Evolutionary conservation across 768 basidiomycete genomes (phyloP).

Genomic region (Kondoa malvinella): DNA sequence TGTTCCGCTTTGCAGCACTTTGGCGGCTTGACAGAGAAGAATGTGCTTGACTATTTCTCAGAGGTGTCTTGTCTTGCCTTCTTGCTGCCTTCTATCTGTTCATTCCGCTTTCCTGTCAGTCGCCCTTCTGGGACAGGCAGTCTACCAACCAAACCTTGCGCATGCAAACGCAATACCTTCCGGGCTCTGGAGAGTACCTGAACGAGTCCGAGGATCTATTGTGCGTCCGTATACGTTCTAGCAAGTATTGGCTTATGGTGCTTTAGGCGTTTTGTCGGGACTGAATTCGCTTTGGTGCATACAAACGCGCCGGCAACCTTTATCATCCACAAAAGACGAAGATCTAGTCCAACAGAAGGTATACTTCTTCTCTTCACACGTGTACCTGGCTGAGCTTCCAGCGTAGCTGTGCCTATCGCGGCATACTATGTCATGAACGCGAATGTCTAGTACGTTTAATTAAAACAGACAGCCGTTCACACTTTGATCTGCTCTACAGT

Average conservation of each 20-base stretch:
- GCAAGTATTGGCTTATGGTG: slow-evolving; percentile 1
- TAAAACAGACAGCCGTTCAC: slow-evolving; percentile 53
- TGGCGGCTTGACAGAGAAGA: slow-evolving; percentile 35
- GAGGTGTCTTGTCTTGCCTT: background rate
- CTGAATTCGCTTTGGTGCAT: slow-evolving; percentile 73
- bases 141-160: slow-evolving; percentile 79
- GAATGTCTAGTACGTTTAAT: slow-evolving; percentile 61
- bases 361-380: slow-evolving; percentile 20
- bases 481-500: slow-evolving; percentile 67
- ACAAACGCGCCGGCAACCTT: slow-evolving; percentile 63
- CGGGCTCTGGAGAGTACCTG: slow-evolving; percentile 37
- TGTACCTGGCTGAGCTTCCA: slow-evolving; percentile 11
- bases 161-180: slow-evolving; percentile 75
- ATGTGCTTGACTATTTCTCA: slow-evolving; percentile 76
- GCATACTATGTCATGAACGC: slow-evolving; percentile 79
- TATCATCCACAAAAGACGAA: slow-evolving; percentile 72
- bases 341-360: slow-evolving; percentile 71
- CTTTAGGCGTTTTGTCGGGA: slow-evolving; percentile 48
- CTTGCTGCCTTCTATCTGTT: background rate
- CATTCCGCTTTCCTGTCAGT: slow-evolving; percentile 33
- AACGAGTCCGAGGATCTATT: slow-evolving; percentile 65
- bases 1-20: background rate
- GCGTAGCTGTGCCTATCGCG: slow-evolving; percentile 53
- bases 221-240: no score
- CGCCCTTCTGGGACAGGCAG: slow-evolving; percentile 87